Evolutionary conservation across 441 rosid species (phyloP).

Genomic region (Gossypium trilobum): DNA sequence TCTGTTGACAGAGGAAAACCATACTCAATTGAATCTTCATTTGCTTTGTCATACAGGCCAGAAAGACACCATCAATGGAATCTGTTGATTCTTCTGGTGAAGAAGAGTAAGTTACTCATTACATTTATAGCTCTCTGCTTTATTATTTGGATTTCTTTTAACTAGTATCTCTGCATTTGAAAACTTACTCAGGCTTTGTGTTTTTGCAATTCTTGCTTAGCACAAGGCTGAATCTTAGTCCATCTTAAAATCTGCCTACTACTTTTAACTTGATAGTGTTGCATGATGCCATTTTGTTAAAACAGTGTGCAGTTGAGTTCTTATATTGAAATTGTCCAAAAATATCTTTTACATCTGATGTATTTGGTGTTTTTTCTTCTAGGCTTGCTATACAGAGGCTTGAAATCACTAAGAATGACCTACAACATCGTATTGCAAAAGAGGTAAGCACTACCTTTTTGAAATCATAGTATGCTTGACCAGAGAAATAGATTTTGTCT

Average conservation of each 20-base stretch:
- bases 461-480: slow-evolving; percentile 8
- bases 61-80: slow-evolving; percentile 76
- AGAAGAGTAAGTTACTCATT: slow-evolving; percentile 76
- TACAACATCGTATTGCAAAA: slow-evolving; percentile 85
- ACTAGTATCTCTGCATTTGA: neutral
- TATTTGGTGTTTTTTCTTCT: slow-evolving; percentile 21
- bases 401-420: slow-evolving; percentile 83
- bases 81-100: slow-evolving; percentile 93
- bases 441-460: slow-evolving; percentile 48
- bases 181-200: slow-evolving; percentile 8
- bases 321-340: neutral
- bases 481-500: slow-evolving; percentile 12
- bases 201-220: slow-evolving; percentile 1
- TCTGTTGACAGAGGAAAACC: neutral
- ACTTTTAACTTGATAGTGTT: neutral
- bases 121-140: slow-evolving; percentile 12
- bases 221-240: neutral
- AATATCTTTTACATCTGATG: neutral
- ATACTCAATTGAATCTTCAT: slow-evolving; percentile 18
- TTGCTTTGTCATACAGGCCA: slow-evolving; percentile 45
- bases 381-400: slow-evolving; percentile 97
- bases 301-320: neutral
- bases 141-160: slow-evolving; percentile 15
- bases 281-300: neutral
- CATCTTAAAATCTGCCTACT: neutral